Conservation (phyloP, 768 basidiomycete species). For the Mycena rosella region DNA sequence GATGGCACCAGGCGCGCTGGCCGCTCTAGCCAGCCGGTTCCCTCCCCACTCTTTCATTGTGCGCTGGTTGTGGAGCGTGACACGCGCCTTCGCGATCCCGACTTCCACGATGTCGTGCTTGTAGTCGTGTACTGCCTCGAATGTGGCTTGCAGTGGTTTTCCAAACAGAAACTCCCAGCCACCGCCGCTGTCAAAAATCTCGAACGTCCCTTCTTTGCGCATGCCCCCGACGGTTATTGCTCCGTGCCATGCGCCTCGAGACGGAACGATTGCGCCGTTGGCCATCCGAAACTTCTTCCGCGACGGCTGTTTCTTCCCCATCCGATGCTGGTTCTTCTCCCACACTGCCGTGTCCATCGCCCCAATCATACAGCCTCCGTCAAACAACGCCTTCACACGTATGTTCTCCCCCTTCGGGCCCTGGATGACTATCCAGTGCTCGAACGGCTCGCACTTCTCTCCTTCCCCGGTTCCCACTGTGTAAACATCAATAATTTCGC, state of each 20-base stretch:
- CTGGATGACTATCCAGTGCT: too few species aligned
- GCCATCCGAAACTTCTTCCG: slow-evolving; percentile 46
- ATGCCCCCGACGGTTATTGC: slow-evolving; percentile 30
- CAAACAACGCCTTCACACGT: slow-evolving; percentile 37
- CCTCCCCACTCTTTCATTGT: too few species aligned
- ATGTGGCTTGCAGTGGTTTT: slow-evolving; percentile 26
- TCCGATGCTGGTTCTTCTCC: slow-evolving; percentile 15
- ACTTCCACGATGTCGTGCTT: slow-evolving; percentile 18
- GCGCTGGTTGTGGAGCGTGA: slow-evolving; percentile 10
- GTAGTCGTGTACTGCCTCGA: slow-evolving; percentile 37
- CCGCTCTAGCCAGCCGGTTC: neutral
- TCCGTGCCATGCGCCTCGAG: slow-evolving; percentile 39
- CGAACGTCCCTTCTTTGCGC: slow-evolving; percentile 18
- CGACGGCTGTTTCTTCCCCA: slow-evolving; percentile 35
- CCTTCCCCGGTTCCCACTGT: too few species aligned
- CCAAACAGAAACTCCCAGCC: slow-evolving; percentile 33
- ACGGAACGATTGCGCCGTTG: slow-evolving; percentile 40
- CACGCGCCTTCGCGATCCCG: neutral
- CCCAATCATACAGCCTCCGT: slow-evolving; percentile 48
- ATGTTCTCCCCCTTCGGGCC: too few species aligned
- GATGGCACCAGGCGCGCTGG: too few species aligned
- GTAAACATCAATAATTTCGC: too few species aligned
- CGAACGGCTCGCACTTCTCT: too few species aligned
- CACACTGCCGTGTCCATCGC: slow-evolving; percentile 41
- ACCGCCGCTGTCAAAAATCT: slow-evolving; percentile 42